Percentiles rank a stretch among this genome's conserved stretches.
Conservation (phyloP, 1,139 yeast species). For the Sugiyamaella grinbergsii region DNA sequence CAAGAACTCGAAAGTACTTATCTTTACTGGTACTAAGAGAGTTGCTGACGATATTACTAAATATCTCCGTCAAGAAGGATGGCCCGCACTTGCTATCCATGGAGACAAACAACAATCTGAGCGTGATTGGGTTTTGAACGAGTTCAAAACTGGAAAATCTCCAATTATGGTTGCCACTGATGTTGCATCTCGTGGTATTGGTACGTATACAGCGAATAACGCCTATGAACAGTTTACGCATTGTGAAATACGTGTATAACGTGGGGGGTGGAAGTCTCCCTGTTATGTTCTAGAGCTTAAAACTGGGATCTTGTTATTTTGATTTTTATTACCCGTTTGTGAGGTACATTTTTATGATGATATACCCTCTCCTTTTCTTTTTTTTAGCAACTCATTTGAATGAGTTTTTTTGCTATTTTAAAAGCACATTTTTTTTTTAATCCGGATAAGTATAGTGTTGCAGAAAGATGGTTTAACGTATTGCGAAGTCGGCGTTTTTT, state of each 20-base stretch:
- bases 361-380: constrained; percentile 9
- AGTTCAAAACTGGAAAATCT: constrained; percentile 87
- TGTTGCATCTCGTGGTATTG: constrained; percentile 99
- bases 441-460: constrained; percentile 10
- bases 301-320: constrained; percentile 14
- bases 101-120: constrained; percentile 98
- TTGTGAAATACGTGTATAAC: constrained; percentile 1
- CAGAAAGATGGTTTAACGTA: not conserved
- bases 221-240: constrained; percentile 18
- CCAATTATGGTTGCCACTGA: constrained; percentile 99
- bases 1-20: constrained; percentile 72
- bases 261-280: constrained; percentile 1
- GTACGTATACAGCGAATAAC: constrained; percentile 60
- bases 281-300: constrained; percentile 7
- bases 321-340: constrained; percentile 1
- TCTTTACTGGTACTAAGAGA: constrained; percentile 95
- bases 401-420: not conserved
- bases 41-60: constrained; percentile 94
- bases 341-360: constrained; percentile 13
- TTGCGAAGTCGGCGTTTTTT: not conserved
- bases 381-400: not conserved
- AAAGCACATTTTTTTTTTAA: not conserved
- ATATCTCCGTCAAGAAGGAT: constrained; percentile 92
- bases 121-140: constrained; percentile 97
- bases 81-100: constrained; percentile 99